Percentiles rank a stretch among this genome's conserved stretches.
Evolutionary conservation across 208 protist genomes (phyloP).

Genomic region (Trypanosoma avium): DNA sequence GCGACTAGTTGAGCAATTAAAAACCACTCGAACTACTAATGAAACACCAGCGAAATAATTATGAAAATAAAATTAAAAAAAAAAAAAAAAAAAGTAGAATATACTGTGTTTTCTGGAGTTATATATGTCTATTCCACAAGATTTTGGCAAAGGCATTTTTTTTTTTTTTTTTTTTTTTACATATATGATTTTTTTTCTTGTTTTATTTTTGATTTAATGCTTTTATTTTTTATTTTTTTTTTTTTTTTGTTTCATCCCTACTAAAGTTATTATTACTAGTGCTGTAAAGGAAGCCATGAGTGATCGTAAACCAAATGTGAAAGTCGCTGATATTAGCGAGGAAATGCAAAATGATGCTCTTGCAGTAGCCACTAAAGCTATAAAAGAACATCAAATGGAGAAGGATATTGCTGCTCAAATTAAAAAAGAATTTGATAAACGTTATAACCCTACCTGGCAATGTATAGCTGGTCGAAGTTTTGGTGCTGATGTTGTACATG

Average conservation of each 20-base stretch:
- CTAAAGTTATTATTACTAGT: background rate
- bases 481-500: slow-evolving; percentile 99
- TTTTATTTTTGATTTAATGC: background rate
- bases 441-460: slow-evolving; percentile 99
- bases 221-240: background rate
- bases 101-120: background rate
- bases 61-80: background rate
- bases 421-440: slow-evolving; percentile 99
- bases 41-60: background rate
- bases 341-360: slow-evolving; percentile 98
- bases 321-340: slow-evolving; percentile 94
- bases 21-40: background rate
- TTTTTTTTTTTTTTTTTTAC: slow-evolving; percentile 3
- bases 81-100: slow-evolving; percentile 8
- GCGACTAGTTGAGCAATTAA: slow-evolving; percentile 17
- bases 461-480: slow-evolving; percentile 99
- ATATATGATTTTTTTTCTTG: slow-evolving; percentile 1
- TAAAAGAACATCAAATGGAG: slow-evolving; percentile 99
- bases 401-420: slow-evolving; percentile 99
- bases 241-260: background rate
- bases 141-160: background rate
- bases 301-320: slow-evolving; percentile 88
- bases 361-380: slow-evolving; percentile 95
- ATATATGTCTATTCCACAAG: no score
- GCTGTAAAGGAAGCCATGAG: slow-evolving; percentile 37